phyloP scores from a whole-genome alignment of 495 filamentous ascomycete species.

The Filosporella fistucella region DNA sequence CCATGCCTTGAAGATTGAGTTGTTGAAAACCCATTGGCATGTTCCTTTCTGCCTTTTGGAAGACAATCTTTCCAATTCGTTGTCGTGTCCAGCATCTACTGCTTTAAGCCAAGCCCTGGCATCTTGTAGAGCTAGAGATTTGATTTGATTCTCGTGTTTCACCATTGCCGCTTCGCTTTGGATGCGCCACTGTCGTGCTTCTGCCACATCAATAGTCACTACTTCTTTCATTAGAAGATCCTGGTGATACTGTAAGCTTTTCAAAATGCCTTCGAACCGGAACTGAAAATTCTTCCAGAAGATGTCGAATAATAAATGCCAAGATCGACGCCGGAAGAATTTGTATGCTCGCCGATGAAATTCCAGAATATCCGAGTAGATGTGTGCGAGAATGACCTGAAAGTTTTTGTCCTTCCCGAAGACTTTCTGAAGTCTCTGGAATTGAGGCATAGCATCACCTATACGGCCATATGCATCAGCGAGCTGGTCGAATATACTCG shows the following conservation, averaged over 20 bases:
- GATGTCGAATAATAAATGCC: constrained; percentile 30
- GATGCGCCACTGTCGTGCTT: constrained; percentile 21
- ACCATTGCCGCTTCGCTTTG: constrained; percentile 10
- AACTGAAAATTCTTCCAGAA: constrained; percentile 28
- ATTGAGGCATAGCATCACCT: constrained; percentile 30
- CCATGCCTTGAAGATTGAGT: constrained; percentile 12
- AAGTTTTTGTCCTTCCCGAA: constrained; percentile 28
- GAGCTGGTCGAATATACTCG: constrained; percentile 27
- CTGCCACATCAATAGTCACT: constrained; percentile 23
- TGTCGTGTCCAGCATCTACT: not conserved
- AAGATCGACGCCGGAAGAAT: constrained; percentile 28
- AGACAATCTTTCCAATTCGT: constrained; percentile 11
- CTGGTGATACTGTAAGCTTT: constrained; percentile 24
- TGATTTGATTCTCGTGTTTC: not conserved
- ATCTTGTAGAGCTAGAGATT: constrained; percentile 1
- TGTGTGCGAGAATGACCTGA: constrained; percentile 25
- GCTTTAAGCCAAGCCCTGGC: constrained; percentile 14
- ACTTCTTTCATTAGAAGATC: constrained; percentile 31
- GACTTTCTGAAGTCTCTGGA: constrained; percentile 24
- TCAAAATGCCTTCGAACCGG: constrained; percentile 29
- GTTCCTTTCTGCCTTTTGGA: constrained; percentile 10
- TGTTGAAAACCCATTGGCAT: constrained; percentile 15
- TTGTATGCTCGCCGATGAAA: constrained; percentile 36
- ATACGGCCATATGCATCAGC: constrained; percentile 33
- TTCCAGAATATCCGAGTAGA: constrained; percentile 34